phyloP scores from a whole-genome alignment of 805 yeast genomes.

The Nadsonia fulvescens region DNA sequence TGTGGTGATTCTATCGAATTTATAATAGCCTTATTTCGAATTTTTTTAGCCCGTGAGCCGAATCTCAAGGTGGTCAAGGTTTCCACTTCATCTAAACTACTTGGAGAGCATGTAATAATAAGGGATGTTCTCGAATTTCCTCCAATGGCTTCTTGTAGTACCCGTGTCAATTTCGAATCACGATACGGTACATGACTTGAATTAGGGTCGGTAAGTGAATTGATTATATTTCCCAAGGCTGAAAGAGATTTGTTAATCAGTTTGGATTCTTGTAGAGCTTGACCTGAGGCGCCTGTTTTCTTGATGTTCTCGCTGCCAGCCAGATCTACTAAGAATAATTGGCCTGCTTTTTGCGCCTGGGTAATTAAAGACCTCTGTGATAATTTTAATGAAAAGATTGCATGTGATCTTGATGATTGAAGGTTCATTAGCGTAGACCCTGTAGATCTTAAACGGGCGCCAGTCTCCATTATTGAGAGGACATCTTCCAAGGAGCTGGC shows the following conservation, averaged over 20 bases:
- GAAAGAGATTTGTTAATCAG: slow-evolving; percentile 66
- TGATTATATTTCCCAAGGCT: slow-evolving; percentile 64
- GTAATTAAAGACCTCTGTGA: slow-evolving; percentile 37
- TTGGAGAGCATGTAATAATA: slow-evolving; percentile 57
- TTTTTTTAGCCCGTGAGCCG: slow-evolving; percentile 53
- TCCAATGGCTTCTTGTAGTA: slow-evolving; percentile 63
- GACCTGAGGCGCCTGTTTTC: slow-evolving; percentile 62
- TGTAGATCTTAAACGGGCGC: slow-evolving; percentile 35
- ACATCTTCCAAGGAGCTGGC: slow-evolving; percentile 45
- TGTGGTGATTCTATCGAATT: slow-evolving; percentile 36
- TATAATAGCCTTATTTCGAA: slow-evolving; percentile 45
- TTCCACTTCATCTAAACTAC: slow-evolving; percentile 36
- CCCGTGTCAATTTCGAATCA: slow-evolving; percentile 62
- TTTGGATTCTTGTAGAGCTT: slow-evolving; percentile 64
- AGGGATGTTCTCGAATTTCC: slow-evolving; percentile 68
- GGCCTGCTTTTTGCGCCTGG: slow-evolving; percentile 45
- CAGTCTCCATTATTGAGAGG: slow-evolving; percentile 36
- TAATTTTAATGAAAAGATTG: slow-evolving; percentile 52
- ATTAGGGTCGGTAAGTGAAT: slow-evolving; percentile 54
- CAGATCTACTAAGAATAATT: slow-evolving; percentile 59
- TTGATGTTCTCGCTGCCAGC: slow-evolving; percentile 77
- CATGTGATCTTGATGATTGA: slow-evolving; percentile 64
- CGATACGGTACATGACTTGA: slow-evolving; percentile 54
- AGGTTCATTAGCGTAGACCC: slow-evolving; percentile 53
- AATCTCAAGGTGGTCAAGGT: slow-evolving; percentile 58